Percentiles rank a stretch among this genome's conserved stretches.
phyloP scores from a whole-genome alignment of 768 basidiomycete species.

The Zangia roseola region DNA sequence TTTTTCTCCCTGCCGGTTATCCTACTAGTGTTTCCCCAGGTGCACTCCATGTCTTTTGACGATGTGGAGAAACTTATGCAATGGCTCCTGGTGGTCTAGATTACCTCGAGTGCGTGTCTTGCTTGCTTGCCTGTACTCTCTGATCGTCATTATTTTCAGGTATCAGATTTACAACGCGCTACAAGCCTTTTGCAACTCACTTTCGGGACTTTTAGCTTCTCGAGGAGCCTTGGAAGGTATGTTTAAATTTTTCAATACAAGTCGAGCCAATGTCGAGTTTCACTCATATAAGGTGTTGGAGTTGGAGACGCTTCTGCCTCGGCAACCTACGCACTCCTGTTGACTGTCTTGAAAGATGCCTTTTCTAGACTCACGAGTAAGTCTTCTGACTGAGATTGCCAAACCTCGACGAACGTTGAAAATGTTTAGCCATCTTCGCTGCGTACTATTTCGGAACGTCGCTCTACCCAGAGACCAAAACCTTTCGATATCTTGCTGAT shows the following conservation, averaged over 20 bases:
- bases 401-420: not conserved
- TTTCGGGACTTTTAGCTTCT: constrained; percentile 61
- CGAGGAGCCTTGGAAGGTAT: constrained; percentile 67
- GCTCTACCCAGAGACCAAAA: constrained; percentile 69
- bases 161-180: constrained; percentile 66
- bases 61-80: not conserved
- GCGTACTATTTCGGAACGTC: constrained; percentile 64
- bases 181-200: constrained; percentile 69
- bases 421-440: constrained; percentile 53
- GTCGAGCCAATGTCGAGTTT: not conserved
- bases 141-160: constrained; percentile 32
- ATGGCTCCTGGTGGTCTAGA: constrained; percentile 34
- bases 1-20: constrained; percentile 65
- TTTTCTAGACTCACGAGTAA: constrained; percentile 63
- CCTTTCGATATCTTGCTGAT: constrained; percentile 65
- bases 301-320: constrained; percentile 69
- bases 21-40: constrained; percentile 62
- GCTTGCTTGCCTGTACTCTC: constrained; percentile 8
- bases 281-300: constrained; percentile 50
- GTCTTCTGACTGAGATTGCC: constrained; percentile 15
- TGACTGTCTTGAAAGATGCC: constrained; percentile 65
- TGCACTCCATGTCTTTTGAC: constrained; percentile 16
- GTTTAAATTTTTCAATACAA: not conserved
- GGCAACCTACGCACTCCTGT: constrained; percentile 60
- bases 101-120: constrained; percentile 47